phyloP scores from a whole-genome alignment of 2,329 filamentous ascomycete genomes.

The Pseudonectria foliicola region DNA sequence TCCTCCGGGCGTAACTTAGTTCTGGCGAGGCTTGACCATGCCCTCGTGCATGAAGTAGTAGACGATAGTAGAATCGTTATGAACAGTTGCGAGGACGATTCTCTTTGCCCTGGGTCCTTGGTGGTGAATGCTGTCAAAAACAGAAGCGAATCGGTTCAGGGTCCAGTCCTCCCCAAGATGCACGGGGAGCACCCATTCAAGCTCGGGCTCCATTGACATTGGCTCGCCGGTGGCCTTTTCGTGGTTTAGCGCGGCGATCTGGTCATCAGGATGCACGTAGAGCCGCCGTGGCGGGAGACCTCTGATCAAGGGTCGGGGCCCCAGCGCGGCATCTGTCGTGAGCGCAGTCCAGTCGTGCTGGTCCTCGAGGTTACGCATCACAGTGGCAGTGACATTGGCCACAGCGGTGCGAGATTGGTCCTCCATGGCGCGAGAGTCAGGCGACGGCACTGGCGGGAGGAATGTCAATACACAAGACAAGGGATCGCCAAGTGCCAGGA shows the following conservation, averaged over 20 bases:
- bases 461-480: constrained; percentile 2
- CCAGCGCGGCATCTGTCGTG: constrained; percentile 41
- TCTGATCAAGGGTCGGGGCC: constrained; percentile 55
- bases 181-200: constrained; percentile 72
- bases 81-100: constrained; percentile 65
- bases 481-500: constrained; percentile 4
- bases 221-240: constrained; percentile 42
- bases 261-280: constrained; percentile 77
- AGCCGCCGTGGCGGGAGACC: constrained; percentile 66
- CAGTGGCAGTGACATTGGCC: constrained; percentile 31
- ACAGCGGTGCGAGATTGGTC: constrained; percentile 7
- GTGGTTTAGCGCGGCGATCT: constrained; percentile 62
- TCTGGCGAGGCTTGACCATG: constrained; percentile 80
- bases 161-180: constrained; percentile 69
- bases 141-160: constrained; percentile 54
- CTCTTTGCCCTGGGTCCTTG: constrained; percentile 52
- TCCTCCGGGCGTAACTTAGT: constrained; percentile 39
- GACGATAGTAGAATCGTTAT: constrained; percentile 75
- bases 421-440: constrained; percentile 9
- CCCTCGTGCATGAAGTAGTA: constrained; percentile 83
- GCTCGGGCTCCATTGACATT: constrained; percentile 45
- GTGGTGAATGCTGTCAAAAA: constrained; percentile 59
- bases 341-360: constrained; percentile 70
- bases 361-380: constrained; percentile 64
- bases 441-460: constrained; percentile 3